Conservation (phyloP, 108 stramenopile species). For the Skeletonema grethae region DNA sequence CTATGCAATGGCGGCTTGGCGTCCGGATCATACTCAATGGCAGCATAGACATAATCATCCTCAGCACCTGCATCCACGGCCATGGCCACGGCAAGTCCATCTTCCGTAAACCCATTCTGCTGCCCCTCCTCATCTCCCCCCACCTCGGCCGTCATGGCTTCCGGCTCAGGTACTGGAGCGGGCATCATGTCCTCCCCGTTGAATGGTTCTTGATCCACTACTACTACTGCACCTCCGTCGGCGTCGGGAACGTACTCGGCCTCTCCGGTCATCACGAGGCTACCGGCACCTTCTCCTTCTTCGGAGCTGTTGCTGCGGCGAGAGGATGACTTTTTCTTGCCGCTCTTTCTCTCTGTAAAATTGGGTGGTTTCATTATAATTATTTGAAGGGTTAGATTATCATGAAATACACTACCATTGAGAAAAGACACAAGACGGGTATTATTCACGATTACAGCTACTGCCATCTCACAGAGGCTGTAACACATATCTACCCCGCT, state of each 20-base stretch:
- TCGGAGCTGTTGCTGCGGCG: slow-evolving; percentile 1
- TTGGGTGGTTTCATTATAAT: background rate
- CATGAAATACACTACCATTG: background rate
- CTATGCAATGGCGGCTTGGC: slow-evolving; percentile 70
- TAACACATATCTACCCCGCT: background rate
- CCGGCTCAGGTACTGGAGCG: background rate
- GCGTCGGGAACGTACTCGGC: background rate
- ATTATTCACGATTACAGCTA: background rate
- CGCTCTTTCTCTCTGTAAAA: slow-evolving; percentile 9
- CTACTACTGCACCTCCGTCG: background rate
- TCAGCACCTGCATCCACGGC: slow-evolving; percentile 52
- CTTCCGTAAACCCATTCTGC: slow-evolving; percentile 13
- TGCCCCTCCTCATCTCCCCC: background rate
- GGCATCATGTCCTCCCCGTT: slow-evolving; percentile 1
- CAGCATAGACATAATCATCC: slow-evolving; percentile 73
- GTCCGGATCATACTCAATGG: slow-evolving; percentile 81
- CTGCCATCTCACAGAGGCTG: background rate
- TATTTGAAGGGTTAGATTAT: background rate
- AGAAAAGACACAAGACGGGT: background rate
- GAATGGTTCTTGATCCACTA: background rate
- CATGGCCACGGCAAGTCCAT: slow-evolving; percentile 67
- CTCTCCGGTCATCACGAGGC: background rate
- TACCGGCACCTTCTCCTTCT: background rate
- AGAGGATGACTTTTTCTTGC: slow-evolving; percentile 21
- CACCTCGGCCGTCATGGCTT: background rate